phyloP scores from a whole-genome alignment of 768 basidiomycete species.

The Steccherinum ochraceum region DNA sequence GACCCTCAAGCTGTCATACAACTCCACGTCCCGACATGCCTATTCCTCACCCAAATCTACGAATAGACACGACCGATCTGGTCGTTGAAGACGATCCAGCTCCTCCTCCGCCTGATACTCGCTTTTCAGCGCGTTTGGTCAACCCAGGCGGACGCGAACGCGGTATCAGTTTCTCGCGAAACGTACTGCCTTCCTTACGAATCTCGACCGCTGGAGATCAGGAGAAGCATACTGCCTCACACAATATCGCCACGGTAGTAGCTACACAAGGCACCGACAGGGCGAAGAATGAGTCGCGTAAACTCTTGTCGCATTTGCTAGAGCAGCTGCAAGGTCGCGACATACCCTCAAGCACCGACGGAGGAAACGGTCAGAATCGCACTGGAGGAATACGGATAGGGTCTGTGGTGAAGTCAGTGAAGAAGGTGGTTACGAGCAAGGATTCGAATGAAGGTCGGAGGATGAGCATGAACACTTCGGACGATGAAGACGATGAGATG shows the following conservation, averaged over 20 bases:
- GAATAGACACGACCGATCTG: constrained; percentile 14
- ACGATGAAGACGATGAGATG: constrained; percentile 44
- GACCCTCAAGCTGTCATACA: neutral
- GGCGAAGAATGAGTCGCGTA: constrained; percentile 57
- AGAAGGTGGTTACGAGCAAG: constrained; percentile 12
- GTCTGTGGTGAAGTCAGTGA: constrained; percentile 15
- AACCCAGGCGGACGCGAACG: constrained; percentile 4
- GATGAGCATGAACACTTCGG: constrained; percentile 11
- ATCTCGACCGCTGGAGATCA: constrained; percentile 11
- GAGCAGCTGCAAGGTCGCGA: constrained; percentile 27
- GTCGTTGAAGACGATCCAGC: neutral
- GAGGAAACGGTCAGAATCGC: neutral
- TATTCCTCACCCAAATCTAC: constrained; percentile 10
- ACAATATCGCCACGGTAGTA: neutral
- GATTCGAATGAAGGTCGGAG: constrained; percentile 14
- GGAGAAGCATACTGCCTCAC: constrained; percentile 14
- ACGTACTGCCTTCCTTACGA: constrained; percentile 4
- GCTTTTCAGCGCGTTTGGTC: constrained; percentile 8
- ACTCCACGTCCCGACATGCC: neutral
- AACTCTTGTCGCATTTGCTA: constrained; percentile 61
- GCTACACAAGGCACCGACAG: constrained; percentile 27
- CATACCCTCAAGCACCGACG: neutral
- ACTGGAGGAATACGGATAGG: constrained; percentile 7
- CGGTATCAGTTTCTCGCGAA: constrained; percentile 5
- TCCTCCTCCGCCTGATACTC: neutral